Conservation (phyloP, 2,329 filamentous ascomycete species). For the Fusarium cyanostomum region DNA sequence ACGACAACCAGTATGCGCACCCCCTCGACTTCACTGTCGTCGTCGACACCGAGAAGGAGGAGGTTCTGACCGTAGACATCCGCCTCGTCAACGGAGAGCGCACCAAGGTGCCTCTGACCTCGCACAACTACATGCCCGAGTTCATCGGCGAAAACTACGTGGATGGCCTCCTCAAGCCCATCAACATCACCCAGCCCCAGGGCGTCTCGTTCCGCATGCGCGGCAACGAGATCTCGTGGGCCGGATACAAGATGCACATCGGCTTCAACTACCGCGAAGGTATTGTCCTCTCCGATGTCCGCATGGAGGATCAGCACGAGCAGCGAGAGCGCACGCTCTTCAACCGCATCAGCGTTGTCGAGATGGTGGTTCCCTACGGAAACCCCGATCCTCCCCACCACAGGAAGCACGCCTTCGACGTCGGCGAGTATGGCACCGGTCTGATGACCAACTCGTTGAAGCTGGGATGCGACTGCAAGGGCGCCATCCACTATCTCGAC, state of each 20-base stretch:
- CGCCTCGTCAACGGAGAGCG: conserved; percentile 57
- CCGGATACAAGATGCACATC: conserved; percentile 76
- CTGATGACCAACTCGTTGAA: conserved; percentile 87
- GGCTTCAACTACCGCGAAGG: conserved; percentile 78
- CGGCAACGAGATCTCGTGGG: conserved; percentile 63
- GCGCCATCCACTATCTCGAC: conserved; percentile 90
- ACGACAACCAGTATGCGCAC: conserved; percentile 72
- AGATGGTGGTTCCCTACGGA: conserved; percentile 79
- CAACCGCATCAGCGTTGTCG: conserved; percentile 73
- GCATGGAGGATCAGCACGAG: conserved; percentile 64
- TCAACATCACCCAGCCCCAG: conserved; percentile 53
- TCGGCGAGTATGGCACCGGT: conserved; percentile 82
- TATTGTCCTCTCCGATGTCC: conserved; percentile 73
- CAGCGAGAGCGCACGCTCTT: conserved; percentile 64
- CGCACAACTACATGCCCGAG: conserved; percentile 52
- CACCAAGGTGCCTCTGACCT: conserved; percentile 54
- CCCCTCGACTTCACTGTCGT: conserved; percentile 61
- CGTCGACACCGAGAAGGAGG: conserved; percentile 57
- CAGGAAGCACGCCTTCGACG: conserved; percentile 82
- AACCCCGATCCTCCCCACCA: conserved; percentile 84
- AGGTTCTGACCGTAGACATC: conserved; percentile 57
- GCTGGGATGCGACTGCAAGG: conserved; percentile 87
- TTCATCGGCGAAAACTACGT: conserved; percentile 49
- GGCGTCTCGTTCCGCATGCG: conserved; percentile 58
- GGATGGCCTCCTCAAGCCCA: conserved; percentile 49